A percentile compares a stretch with the other conserved stretches of the same genome.
phyloP scores from a whole-genome alignment of 2,329 filamentous ascomycete genomes.

The Cercospora zeina region DNA sequence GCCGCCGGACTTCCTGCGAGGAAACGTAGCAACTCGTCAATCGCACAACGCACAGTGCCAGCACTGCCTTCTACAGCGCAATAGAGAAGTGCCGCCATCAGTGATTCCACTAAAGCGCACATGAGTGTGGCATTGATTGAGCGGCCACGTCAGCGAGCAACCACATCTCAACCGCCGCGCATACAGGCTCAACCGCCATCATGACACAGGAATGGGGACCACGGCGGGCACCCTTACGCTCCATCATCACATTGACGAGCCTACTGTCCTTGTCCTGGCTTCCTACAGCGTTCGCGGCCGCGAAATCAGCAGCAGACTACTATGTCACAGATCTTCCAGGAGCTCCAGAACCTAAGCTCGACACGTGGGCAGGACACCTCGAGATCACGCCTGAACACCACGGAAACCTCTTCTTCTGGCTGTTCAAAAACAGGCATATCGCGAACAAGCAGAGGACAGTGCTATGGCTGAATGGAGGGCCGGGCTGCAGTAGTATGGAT shows the following conservation, averaged over 20 bases:
- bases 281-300: slow-evolving; percentile 39
- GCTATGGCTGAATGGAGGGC: slow-evolving; percentile 95
- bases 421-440: slow-evolving; percentile 93
- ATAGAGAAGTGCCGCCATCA: background rate
- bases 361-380: slow-evolving; percentile 98
- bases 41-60: background rate
- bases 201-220: slow-evolving; percentile 24
- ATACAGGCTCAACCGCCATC: slow-evolving; percentile 17
- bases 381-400: slow-evolving; percentile 82
- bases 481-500: slow-evolving; percentile 96
- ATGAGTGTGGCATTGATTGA: slow-evolving; percentile 21
- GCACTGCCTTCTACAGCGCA: background rate
- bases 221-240: slow-evolving; percentile 22
- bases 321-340: slow-evolving; percentile 85
- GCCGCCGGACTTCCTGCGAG: background rate
- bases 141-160: slow-evolving; percentile 24
- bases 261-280: slow-evolving; percentile 28
- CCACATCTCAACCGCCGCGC: slow-evolving; percentile 9
- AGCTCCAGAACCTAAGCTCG: slow-evolving; percentile 71
- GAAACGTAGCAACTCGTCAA: slow-evolving; percentile 15
- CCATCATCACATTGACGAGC: slow-evolving; percentile 22
- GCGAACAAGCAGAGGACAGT: slow-evolving; percentile 87
- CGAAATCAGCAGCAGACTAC: slow-evolving; percentile 76
- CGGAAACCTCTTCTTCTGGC: slow-evolving; percentile 98
- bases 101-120: background rate